Percentiles rank a stretch among this genome's conserved stretches.
phyloP scores from a whole-genome alignment of 2,329 filamentous ascomycete genomes.

The Fusarium sp. region DNA sequence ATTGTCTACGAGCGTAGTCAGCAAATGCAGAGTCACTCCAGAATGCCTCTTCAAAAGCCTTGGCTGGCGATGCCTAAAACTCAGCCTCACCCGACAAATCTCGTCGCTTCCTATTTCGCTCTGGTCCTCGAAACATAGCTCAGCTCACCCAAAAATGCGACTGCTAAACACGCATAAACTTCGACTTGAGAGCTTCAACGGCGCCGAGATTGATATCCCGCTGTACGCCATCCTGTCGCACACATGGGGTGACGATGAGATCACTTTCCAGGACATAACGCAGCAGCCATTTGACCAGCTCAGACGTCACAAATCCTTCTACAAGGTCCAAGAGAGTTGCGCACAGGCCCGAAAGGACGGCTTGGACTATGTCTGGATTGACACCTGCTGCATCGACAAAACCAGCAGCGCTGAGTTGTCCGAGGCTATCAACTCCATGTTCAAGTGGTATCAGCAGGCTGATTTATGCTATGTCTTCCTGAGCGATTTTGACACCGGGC shows the following conservation, averaged over 20 bases:
- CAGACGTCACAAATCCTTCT: conserved; percentile 12
- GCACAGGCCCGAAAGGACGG: conserved; percentile 28
- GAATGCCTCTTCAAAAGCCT: conserved; percentile 19
- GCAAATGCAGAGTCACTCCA: conserved; percentile 1
- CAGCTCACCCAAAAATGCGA: conserved; percentile 41
- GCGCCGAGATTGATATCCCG: conserved; percentile 33
- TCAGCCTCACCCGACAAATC: conserved; percentile 8
- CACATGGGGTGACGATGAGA: conserved; percentile 53
- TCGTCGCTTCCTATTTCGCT: background rate
- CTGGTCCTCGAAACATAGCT: background rate
- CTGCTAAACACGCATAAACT: conserved; percentile 48
- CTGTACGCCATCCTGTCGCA: conserved; percentile 57
- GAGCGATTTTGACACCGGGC: conserved; percentile 30
- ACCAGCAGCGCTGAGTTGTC: conserved; percentile 48
- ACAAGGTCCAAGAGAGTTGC: conserved; percentile 43
- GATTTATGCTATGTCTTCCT: conserved; percentile 49
- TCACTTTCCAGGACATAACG: conserved; percentile 50
- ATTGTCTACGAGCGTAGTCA: background rate
- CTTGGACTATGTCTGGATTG: conserved; percentile 46
- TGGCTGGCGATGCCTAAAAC: background rate
- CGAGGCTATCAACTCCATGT: conserved; percentile 52
- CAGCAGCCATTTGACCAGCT: background rate
- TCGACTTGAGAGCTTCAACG: conserved; percentile 45
- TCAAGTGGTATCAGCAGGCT: conserved; percentile 49
- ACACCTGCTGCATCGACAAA: conserved; percentile 53